A percentile compares a stretch with the other conserved stretches of the same genome.
Evolutionary conservation across 495 filamentous ascomycete genomes (phyloP).

Genomic region (Hypoxylon fuscum): DNA sequence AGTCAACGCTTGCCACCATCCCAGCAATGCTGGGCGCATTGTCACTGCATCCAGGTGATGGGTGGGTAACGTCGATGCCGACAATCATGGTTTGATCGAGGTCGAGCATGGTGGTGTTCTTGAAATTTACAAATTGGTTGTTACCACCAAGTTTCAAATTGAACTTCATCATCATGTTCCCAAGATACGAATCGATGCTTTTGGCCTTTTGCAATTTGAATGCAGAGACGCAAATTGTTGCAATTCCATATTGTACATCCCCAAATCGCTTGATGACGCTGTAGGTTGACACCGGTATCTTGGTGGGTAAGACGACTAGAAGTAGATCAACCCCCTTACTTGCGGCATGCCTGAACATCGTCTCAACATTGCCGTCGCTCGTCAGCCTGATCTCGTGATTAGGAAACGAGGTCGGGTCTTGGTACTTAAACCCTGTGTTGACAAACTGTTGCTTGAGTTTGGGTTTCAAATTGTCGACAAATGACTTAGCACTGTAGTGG

Average conservation of each 20-base stretch:
- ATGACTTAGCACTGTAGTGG: not conserved
- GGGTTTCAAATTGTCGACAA: not conserved
- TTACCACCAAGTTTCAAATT: slow-evolving; percentile 78
- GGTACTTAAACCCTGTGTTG: not conserved
- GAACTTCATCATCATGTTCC: slow-evolving; percentile 73
- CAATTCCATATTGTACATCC: slow-evolving; percentile 66
- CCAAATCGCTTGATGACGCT: slow-evolving; percentile 69
- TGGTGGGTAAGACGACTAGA: slow-evolving; percentile 61
- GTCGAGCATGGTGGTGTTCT: slow-evolving; percentile 60
- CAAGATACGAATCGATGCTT: slow-evolving; percentile 60
- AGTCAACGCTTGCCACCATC: slow-evolving; percentile 70
- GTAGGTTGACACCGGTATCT: slow-evolving; percentile 62
- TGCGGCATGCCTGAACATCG: slow-evolving; percentile 14
- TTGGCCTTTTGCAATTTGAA: slow-evolving; percentile 56
- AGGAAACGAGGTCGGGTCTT: not conserved
- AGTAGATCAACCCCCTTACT: slow-evolving; percentile 50
- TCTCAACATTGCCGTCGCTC: slow-evolving; percentile 23
- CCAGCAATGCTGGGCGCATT: slow-evolving; percentile 70
- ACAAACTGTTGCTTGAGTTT: not conserved
- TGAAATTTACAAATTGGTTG: slow-evolving; percentile 64
- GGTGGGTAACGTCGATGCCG: slow-evolving; percentile 82
- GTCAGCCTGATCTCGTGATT: not conserved
- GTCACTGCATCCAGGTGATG: slow-evolving; percentile 67
- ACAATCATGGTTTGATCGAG: slow-evolving; percentile 71
- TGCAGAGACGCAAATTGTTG: slow-evolving; percentile 66